Conservation (phyloP, 2,329 filamentous ascomycete species). For the Diplodia sapinea region DNA sequence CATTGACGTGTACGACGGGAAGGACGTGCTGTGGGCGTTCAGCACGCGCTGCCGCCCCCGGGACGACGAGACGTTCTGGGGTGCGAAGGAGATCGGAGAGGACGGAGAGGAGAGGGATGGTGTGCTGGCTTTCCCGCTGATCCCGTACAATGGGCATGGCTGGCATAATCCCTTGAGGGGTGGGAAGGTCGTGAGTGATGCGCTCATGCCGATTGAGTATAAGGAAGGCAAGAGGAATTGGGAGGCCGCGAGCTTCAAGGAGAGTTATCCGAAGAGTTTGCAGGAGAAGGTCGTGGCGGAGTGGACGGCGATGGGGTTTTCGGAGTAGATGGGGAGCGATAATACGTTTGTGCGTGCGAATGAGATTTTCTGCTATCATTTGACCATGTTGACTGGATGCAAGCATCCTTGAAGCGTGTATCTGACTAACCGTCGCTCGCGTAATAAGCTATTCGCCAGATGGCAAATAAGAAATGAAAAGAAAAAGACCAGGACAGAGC, state of each 20-base stretch:
- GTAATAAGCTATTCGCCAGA: too few species aligned
- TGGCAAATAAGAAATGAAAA: too few species aligned
- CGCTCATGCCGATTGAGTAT: conserved; percentile 42
- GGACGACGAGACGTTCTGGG: conserved; percentile 53
- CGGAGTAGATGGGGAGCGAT: conserved; percentile 39
- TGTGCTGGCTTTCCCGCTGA: conserved; percentile 53
- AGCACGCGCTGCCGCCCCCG: conserved; percentile 54
- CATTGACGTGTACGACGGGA: conserved; percentile 55
- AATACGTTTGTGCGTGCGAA: too few species aligned
- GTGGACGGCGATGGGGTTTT: conserved; percentile 44
- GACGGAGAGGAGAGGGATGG: too few species aligned
- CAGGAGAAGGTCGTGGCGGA: conserved; percentile 48
- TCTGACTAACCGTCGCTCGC: too few species aligned
- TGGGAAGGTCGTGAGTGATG: conserved; percentile 57
- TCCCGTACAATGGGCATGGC: conserved; percentile 57
- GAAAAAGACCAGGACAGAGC: too few species aligned
- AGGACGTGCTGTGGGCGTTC: conserved; percentile 59
- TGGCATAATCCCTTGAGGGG: conserved; percentile 42
- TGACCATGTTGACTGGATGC: too few species aligned
- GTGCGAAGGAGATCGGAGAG: conserved; percentile 53
- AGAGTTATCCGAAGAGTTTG: conserved; percentile 49
- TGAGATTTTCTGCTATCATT: too few species aligned
- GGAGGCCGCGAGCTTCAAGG: conserved; percentile 44
- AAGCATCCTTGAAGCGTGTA: too few species aligned
- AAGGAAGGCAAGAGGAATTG: conserved; percentile 46